Conservation (phyloP, 257 asterid species). For the Solanum pinnatisectum region DNA sequence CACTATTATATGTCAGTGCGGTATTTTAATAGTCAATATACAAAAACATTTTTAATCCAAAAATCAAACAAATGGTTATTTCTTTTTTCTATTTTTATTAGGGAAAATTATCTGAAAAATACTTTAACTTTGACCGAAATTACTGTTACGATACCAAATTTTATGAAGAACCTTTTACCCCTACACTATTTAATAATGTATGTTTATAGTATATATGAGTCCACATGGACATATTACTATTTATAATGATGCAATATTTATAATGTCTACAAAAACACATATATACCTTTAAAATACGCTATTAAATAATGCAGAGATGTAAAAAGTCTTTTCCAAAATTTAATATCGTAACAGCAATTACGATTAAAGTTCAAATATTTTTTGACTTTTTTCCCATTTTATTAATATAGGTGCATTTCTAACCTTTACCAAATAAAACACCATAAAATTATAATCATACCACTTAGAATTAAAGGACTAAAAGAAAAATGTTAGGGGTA, state of each 20-base stretch:
- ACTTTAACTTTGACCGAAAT: fast-evolving
- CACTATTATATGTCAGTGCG: background rate
- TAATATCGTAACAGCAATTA: fast-evolving
- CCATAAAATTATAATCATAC: background rate
- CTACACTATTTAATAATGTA: no score
- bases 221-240: no score
- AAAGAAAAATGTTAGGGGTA: background rate
- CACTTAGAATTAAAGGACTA: background rate
- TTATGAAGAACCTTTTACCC: no score
- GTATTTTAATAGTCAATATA: background rate
- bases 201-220: no score
- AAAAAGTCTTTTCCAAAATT: no score
- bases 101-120: no score
- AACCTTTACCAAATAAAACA: background rate
- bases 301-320: no score
- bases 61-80: background rate
- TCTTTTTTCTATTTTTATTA: background rate
- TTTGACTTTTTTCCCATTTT: background rate
- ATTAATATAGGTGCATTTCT: background rate
- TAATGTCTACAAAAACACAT: no score
- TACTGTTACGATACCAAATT: no score
- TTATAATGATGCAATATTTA: no score
- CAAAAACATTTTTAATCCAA: background rate
- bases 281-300: no score
- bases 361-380: no score